These are phyloP conservation scores for Rusavskia elegans DNA, from an alignment of 495 filamentous ascomycete genomes.

Conservation along the genomic window DNA sequence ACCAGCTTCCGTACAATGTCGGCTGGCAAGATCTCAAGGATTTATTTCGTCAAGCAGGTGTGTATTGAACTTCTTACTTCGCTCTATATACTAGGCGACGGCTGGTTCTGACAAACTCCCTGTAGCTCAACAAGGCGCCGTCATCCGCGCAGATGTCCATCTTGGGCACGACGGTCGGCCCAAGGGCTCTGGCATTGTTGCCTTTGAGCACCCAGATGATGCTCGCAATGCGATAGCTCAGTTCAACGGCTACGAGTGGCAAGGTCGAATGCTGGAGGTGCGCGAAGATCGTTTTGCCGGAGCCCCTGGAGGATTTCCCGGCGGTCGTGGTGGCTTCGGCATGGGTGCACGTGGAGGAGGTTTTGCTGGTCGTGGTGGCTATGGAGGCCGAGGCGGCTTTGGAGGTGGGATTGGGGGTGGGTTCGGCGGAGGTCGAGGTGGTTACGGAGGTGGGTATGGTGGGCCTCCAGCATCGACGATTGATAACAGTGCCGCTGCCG, in stretches of 20 bases:
- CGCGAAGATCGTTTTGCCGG: conserved; percentile 91
- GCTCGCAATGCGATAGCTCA: conserved; percentile 89
- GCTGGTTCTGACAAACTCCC: conserved; percentile 22
- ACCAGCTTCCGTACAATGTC: conserved; percentile 86
- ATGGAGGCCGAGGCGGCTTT: conserved; percentile 33
- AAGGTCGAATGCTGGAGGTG: conserved; percentile 82
- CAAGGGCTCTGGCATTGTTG: conserved; percentile 90
- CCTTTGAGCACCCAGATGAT: conserved; percentile 87
- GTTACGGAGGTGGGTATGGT: conserved; percentile 17
- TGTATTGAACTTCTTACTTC: conserved; percentile 19
- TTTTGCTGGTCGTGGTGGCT: conserved; percentile 29
- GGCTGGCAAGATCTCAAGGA: conserved; percentile 99
- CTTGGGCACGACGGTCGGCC: conserved; percentile 81
- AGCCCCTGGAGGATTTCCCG: conserved; percentile 31
- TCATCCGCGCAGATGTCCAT: conserved; percentile 94
- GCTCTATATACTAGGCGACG: conserved; percentile 10
- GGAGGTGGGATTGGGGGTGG: conserved; percentile 42
- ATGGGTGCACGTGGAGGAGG: conserved; percentile 31
- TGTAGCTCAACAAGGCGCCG: conserved; percentile 55
- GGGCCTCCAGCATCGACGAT: conserved; percentile 25
- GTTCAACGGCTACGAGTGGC: conserved; percentile 98
- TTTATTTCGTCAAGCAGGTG: conserved; percentile 95
- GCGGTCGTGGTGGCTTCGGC: conserved; percentile 31
- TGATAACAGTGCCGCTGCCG: conserved; percentile 21
- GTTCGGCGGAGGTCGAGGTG: conserved; percentile 36